Base-by-base conservation (phyloP, 768 basidiomycete genomes). In the Sistotremastrum suecicum region DNA sequence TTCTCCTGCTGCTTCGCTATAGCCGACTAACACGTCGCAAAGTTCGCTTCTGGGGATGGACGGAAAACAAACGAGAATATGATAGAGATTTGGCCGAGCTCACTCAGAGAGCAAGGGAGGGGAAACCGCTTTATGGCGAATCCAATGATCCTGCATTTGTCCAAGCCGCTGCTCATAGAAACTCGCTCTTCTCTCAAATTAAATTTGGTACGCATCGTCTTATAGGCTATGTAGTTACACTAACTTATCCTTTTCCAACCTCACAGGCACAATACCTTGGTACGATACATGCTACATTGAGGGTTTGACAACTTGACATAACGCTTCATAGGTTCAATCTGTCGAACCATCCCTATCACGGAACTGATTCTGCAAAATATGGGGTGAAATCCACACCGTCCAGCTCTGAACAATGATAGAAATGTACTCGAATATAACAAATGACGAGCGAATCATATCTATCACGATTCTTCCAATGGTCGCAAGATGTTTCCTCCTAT, bases 31-130 rank as follows among this genome's bases (percentile, higher is more conserved):
- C 31, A 5, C 31, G 28, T 10, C 34, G 29, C 28, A 28, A 29
- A 89, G 86, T 76, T 58, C 88, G 89, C n/a, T 87, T 94, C 69
- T 91, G 86, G 87, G 89, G 89, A 43, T 92, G 88, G 89, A 66
- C 76, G 5, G 89, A 94, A 64, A 94, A 94, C 64, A 74, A 76
- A 51, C 70, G 75, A 10, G 94, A 98, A 61, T 75, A 83, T 52
- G 75, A 75, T 43, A 71, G 68, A 63, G 94, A 97, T 59, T 56
- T 79, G 37, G 70, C 68, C 10, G 94, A 98, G 61, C 68, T 98
- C 39, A 76, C 74, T 40, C 76, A 83, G 51, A 77, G 76, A 28
- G 82, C 77, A 3, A 64, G 65, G 53, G 75, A 81, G 49, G 92
- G 92, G 47, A 79, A 88, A 63, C 78, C 91, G 7, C 61, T 97